Evolutionary conservation across 345 rosid genomes (phyloP), one percentile per base, ranked within the genome.

Genomic region (Brassica juncea): DNA sequence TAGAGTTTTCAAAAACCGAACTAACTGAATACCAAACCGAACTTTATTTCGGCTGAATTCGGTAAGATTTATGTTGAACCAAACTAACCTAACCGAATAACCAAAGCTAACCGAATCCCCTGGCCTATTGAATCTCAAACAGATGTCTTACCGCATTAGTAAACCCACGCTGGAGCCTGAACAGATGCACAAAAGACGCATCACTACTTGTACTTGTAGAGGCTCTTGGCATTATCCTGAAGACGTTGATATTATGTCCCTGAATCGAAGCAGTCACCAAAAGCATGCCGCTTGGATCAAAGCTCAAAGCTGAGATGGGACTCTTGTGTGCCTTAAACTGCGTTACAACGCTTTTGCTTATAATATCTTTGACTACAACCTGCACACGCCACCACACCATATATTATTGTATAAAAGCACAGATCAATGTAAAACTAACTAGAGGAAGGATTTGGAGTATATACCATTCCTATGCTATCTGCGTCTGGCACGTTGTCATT

Each of bases 241-340:
- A 94, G 60, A 92, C 90, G 68, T 94, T 94, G 47, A 94, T 90
- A 82, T 85, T 94, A 84, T 92, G 95, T 10, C 99, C 99, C 71
- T 86, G 92, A 82, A 90, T 89, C 12, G 99, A 94, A 44, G 99
- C 94, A 44, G 97, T 90, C 75, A 94, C 97, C 75, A 94, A 81
- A 74, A 94, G 91, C 47, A 84, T 88, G 83, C 99, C 97, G 16
- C 95, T 90, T 77, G 94, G 92, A 87, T 92, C 93, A 86, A 94
- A 92, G 85, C 93, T 86, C 74, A 94, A 82, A 21, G 97, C 97
- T 65, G 97, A 86, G 68, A 94, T 91, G 27, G 92, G 97, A 82
- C 94, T 92, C 82, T 82, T 86, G 86, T 94, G 99, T 10, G 99
- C 97, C 84, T 88, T 87, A 75, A 92, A 94, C 88, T 92, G 97